phyloP scores from a whole-genome alignment of 1,284 basidiomycete genomes.

The Melampsora occidentalis region DNA sequence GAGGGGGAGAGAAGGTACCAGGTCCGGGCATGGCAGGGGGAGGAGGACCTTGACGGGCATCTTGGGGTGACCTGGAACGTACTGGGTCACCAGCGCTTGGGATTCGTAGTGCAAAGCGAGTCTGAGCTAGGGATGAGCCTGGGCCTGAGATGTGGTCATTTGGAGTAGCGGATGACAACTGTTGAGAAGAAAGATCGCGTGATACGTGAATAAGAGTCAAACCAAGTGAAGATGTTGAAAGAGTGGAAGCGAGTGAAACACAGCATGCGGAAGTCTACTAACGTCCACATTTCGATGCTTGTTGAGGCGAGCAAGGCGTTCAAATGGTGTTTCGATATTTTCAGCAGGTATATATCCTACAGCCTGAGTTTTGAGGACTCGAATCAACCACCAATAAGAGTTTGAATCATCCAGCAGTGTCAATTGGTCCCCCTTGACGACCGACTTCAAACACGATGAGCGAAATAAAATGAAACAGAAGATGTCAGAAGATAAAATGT shows the following conservation, averaged over 20 bases:
- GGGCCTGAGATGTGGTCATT: conserved; percentile 52
- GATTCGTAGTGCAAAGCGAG: conserved; percentile 48
- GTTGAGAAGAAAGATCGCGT: not conserved
- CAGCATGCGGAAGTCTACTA: conserved; percentile 53
- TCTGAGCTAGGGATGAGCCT: conserved; percentile 49
- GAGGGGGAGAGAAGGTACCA: conserved; percentile 48
- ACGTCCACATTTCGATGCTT: conserved; percentile 97
- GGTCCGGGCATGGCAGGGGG: conserved; percentile 47
- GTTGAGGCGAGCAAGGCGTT: conserved; percentile 89
- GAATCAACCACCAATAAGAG: conserved; percentile 96
- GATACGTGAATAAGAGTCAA: not conserved
- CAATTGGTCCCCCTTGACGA: conserved; percentile 90
- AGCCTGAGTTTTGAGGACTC: conserved; percentile 93
- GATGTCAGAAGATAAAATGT: not conserved
- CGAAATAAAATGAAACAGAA: not conserved
- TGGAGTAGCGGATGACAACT: conserved; percentile 52
- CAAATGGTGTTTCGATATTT: conserved; percentile 98
- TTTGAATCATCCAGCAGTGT: conserved; percentile 93
- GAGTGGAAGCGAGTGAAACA: not conserved
- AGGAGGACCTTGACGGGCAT: conserved; percentile 47
- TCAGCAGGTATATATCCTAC: conserved; percentile 99
- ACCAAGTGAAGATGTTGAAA: conserved; percentile 41
- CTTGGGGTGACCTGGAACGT: conserved; percentile 42
- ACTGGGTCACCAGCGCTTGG: conserved; percentile 45
- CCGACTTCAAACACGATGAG: conserved; percentile 56